Conservation (phyloP, 495 filamentous ascomycete genomes). For the Darksidea phi region DNA sequence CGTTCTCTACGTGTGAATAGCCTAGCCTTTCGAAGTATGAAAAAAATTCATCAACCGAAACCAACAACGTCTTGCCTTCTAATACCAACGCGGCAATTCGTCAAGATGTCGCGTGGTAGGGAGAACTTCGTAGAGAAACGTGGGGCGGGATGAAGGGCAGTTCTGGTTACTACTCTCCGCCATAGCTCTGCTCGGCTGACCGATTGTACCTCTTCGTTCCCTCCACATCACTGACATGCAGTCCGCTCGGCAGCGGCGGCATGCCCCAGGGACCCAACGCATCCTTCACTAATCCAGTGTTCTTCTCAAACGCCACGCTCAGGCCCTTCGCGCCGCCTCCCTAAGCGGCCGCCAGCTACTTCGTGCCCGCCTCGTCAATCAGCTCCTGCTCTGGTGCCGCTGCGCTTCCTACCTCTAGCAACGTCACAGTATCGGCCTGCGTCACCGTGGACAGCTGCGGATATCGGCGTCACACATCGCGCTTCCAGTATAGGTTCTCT, state of each 20-base stretch:
- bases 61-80: too few species aligned
- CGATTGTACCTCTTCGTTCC: constrained; percentile 59
- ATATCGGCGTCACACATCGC: constrained; percentile 82
- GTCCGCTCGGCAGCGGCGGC: constrained; percentile 76
- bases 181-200: too few species aligned
- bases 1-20: too few species aligned
- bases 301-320: constrained; percentile 69
- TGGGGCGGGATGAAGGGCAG: too few species aligned
- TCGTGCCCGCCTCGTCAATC: constrained; percentile 77
- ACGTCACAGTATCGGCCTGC: constrained; percentile 80
- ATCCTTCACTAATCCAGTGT: constrained; percentile 57
- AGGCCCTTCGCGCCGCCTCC: constrained; percentile 72
- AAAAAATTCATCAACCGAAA: too few species aligned
- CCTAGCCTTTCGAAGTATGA: too few species aligned
- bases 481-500: constrained; percentile 98
- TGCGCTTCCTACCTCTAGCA: constrained; percentile 81
- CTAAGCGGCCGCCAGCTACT: constrained; percentile 75
- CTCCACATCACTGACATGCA: constrained; percentile 50
- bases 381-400: constrained; percentile 74
- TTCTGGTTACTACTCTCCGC: too few species aligned
- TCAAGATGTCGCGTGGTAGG: too few species aligned
- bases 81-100: too few species aligned
- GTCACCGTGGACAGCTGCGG: constrained; percentile 73
- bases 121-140: too few species aligned
- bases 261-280: constrained; percentile 72